Base-by-base conservation (phyloP, 768 basidiomycete species). In the Lentinus brumalis region DNA sequence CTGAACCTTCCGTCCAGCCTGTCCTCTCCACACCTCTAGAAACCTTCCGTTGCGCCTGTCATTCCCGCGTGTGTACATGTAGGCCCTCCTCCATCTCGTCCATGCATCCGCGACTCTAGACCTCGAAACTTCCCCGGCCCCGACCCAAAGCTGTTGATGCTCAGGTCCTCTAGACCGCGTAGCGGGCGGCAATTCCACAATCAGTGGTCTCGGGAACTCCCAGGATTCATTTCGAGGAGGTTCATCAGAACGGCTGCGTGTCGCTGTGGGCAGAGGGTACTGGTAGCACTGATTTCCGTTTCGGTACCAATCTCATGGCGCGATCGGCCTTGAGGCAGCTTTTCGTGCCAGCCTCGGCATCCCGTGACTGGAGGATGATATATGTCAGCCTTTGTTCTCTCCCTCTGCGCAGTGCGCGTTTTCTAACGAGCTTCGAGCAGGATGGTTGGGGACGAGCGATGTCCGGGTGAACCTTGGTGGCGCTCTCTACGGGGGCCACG, bases 261-360 rank as follows among this genome's bases (percentile, higher is more conserved):
- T 55, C 39, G 65, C 59, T 50, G 60, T 66, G 65, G 65, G 65
- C 65, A 66, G 46, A 66, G 65, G 65, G 65, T 31, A 58, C 58
- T 52, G 65, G 65, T 59, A 56, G 47, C 31, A 50, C 45, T 32
- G 10, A 39, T 38, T 63, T 29, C 65, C 53, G 12, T 32, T 53
- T 47, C 15, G 65, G 65, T 14, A 62, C 51, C 52, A 50, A 39
- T 12, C 51, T 49, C 38, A 60, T 66, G 59, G 65, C 59, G 57
- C 65, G 50, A 66, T 63, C 59, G 16, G 65, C 65, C 65, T 66
- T 60, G 65, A 66, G 65, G 65, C 62, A 56, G 56, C 39, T 55
- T 55, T 47, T 56, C 50, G 47, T 58, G 51, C 30, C 53, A 11
- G 50, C 51, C 57, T 50, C 55, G 42, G 57, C 49, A 29, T 57